Base-by-base conservation (phyloP, 129 eudicot species). In the Tanacetum coccineum region DNA sequence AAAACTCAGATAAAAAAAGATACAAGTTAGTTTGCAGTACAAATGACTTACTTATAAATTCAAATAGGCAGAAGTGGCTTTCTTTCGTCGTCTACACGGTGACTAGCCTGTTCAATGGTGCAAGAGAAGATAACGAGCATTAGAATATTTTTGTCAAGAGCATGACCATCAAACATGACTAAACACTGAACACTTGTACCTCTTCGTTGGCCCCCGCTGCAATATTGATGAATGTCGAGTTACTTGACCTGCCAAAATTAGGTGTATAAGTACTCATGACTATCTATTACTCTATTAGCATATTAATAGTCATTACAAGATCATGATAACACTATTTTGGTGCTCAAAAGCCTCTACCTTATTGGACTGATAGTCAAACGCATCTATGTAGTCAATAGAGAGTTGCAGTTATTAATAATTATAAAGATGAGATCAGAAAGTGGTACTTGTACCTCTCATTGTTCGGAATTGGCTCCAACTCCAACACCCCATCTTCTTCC, bases 191-290 rank as follows among this genome's bases (percentile, higher is more conserved):
- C n/a, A 74, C 20, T 4, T 64, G 11, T 68, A 94, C 96, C 89
- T 89, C 99, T 60, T 84, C 97, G 72, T 86, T 84, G 36, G 96
- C 99, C 70, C 95, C 97, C 13, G 96, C 95, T 72, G 99, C 83
- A 82, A 94, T 94, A 70, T 89, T 73, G 67, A 94, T 76, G 57
- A 89, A 89, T 51, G 42, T 67, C 69, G 59, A 86, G 95, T 71
- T 72, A 81, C 36, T 54, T 13, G 4, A 59, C 47, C 53, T 6
- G 19, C 22, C 21, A 58, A 53, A 44, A 63, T 2, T 0, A 57
- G 53, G 47, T 52, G 20, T 72, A 52, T 45, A 50, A 49, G 30
- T 36, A 36, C 62, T 57, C 28, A 59, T 3, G 42, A 20, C 18
- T 12, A 30, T 36, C 42, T 36, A 36, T 36, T 36, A 6, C 20